These are phyloP conservation scores for Entoloma clypeatum DNA, from an alignment of 1,284 basidiomycete genomes.

Conservation along the genomic window DNA sequence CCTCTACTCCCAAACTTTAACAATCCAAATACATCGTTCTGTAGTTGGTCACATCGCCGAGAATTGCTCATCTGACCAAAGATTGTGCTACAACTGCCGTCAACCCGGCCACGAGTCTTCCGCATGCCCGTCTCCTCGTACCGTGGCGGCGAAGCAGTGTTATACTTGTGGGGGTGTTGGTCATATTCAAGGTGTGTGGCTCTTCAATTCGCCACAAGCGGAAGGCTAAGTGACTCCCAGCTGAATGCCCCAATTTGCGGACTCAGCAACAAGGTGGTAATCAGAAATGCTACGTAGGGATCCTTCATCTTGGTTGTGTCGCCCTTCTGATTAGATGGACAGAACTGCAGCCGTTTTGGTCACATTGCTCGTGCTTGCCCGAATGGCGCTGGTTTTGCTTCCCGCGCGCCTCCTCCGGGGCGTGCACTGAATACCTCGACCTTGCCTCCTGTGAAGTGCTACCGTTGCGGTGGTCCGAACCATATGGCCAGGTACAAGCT, in stretches of 20 bases:
- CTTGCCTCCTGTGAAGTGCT: slow-evolving; percentile 77
- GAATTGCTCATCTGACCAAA: slow-evolving; percentile 81
- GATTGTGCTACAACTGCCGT: slow-evolving; percentile 90
- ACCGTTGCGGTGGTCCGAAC: slow-evolving; percentile 78
- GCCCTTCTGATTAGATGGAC: slow-evolving; percentile 16
- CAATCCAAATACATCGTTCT: slow-evolving; percentile 18
- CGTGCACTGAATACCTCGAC: slow-evolving; percentile 72
- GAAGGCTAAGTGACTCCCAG: slow-evolving; percentile 27
- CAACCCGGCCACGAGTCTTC: slow-evolving; percentile 88
- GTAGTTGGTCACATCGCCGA: slow-evolving; percentile 88
- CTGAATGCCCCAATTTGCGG: slow-evolving; percentile 84
- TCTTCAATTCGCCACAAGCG: slow-evolving; percentile 3
- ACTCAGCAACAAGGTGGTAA: slow-evolving; percentile 54
- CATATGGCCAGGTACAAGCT: slow-evolving; percentile 71
- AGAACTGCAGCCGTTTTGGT: slow-evolving; percentile 76
- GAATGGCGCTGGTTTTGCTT: slow-evolving; percentile 51
- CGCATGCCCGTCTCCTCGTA: slow-evolving; percentile 81
- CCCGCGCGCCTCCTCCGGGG: slow-evolving; percentile 68
- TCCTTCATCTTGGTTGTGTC: slow-evolving; percentile 5
- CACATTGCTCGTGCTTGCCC: slow-evolving; percentile 78
- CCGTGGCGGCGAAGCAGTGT: slow-evolving; percentile 63
- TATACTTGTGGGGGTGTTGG: slow-evolving; percentile 42
- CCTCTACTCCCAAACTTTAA: slow-evolving; percentile 10
- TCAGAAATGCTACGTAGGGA: slow-evolving; percentile 81
- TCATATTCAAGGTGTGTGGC: slow-evolving; percentile 47